Percentiles rank a stretch among this genome's conserved stretches.
phyloP scores from a whole-genome alignment of 306 rosid species.

The Lathyrus aphaca region DNA sequence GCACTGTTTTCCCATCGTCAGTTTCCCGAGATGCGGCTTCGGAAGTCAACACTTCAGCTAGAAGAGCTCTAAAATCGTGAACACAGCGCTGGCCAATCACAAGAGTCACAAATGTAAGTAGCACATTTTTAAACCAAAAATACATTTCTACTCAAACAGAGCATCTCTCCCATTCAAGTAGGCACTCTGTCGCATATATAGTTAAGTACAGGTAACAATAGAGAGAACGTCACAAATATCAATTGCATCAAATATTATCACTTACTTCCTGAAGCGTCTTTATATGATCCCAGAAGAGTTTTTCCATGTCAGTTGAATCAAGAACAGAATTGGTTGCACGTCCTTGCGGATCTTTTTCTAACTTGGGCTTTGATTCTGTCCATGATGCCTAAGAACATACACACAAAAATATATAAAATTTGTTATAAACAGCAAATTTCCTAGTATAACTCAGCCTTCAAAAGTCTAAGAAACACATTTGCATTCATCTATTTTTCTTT shows the following conservation, averaged over 20 bases:
- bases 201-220: conserved; percentile 3
- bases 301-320: conserved; percentile 79
- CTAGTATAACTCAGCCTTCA: conserved; percentile 16
- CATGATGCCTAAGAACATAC: conserved; percentile 74
- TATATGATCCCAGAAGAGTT: conserved; percentile 82
- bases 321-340: conserved; percentile 83
- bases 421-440: conserved; percentile 11
- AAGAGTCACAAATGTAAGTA: conserved; percentile 33
- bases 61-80: conserved; percentile 69
- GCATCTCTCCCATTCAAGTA: not conserved
- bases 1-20: conserved; percentile 76
- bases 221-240: conserved; percentile 8
- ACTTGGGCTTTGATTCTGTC: conserved; percentile 79
- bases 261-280: conserved; percentile 93
- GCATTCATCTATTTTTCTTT: not conserved
- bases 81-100: conserved; percentile 70
- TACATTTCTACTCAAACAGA: not conserved
- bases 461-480: not conserved
- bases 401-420: conserved; percentile 16
- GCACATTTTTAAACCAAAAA: conserved; percentile 27
- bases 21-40: conserved; percentile 68
- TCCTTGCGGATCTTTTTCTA: conserved; percentile 90
- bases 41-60: conserved; percentile 68
- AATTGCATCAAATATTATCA: conserved; percentile 19
- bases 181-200: not conserved